phyloP scores from a whole-genome alignment of 2,329 filamentous ascomycete genomes.

The Aureobasidium namibiae region DNA sequence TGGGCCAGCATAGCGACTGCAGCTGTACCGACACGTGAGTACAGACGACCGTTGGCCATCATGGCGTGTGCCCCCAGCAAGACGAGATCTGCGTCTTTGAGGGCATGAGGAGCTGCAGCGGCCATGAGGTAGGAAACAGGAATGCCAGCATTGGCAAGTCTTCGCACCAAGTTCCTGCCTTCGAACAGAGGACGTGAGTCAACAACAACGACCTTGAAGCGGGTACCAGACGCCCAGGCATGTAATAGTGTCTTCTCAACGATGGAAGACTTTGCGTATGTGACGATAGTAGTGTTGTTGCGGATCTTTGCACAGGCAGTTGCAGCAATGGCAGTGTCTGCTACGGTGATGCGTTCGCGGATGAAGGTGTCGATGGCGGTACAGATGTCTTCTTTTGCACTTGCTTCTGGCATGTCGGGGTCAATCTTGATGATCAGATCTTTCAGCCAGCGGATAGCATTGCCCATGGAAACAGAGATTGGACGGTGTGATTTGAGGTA shows the following conservation, averaged over 20 bases:
- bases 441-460: conserved; percentile 91
- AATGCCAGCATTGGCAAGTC: conserved; percentile 61
- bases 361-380: conserved; percentile 84
- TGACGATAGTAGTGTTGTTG: conserved; percentile 74
- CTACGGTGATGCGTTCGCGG: conserved; percentile 78
- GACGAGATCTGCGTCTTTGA: conserved; percentile 63
- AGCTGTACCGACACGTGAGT: conserved; percentile 79
- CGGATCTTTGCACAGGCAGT: conserved; percentile 68
- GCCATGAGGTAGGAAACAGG: conserved; percentile 75
- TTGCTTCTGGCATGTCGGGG: conserved; percentile 70
- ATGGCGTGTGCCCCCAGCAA: conserved; percentile 87
- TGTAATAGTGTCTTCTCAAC: conserved; percentile 74
- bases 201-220: conserved; percentile 76
- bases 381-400: conserved; percentile 71
- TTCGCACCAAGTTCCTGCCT: conserved; percentile 62
- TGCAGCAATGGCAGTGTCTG: conserved; percentile 75
- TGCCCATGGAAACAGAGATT: conserved; percentile 93
- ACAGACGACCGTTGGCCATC: conserved; percentile 89
- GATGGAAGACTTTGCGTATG: conserved; percentile 77
- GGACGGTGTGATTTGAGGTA: conserved; percentile 91
- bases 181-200: conserved; percentile 67
- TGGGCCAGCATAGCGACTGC: conserved; percentile 78
- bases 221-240: conserved; percentile 61
- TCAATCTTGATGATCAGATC: conserved; percentile 85
- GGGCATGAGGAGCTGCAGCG: conserved; percentile 65